A percentile compares a stretch with the other conserved stretches of the same genome.
Evolutionary conservation across 371 early-diverging fungal species (phyloP).

Genomic region (Mortierella sp.): DNA sequence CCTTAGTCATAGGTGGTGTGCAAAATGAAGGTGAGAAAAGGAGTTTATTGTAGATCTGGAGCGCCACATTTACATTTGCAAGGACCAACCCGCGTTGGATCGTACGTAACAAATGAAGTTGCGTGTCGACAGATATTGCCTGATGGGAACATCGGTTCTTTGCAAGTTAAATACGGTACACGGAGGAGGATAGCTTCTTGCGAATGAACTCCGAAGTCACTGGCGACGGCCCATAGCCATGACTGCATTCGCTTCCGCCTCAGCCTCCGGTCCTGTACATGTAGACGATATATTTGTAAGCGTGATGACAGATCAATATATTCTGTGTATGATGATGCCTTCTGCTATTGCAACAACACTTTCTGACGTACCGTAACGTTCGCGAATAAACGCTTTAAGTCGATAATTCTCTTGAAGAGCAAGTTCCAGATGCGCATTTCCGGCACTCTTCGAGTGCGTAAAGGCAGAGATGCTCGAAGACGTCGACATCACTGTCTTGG

Average conservation of each 20-base stretch:
- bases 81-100: no score
- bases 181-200: neutral
- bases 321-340: no score
- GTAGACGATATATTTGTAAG: neutral
- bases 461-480: conserved; percentile 3
- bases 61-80: no score
- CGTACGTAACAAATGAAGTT: no score
- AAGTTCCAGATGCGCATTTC: neutral
- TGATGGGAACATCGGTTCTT: no score
- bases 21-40: no score
- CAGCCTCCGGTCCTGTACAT: conserved; percentile 13
- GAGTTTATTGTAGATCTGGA: no score
- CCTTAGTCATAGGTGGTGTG: no score
- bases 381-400: conserved; percentile 33
- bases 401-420: conserved; percentile 16
- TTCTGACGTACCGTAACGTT: conserved; percentile 21
- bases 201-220: neutral
- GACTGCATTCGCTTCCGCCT: conserved; percentile 28
- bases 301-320: no score
- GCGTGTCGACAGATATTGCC: no score
- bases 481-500: conserved; percentile 21
- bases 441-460: neutral
- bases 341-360: no score
- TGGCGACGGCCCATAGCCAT: conserved; percentile 11
- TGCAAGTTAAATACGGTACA: no score